phyloP scores from a whole-genome alignment of 148 eudicot genomes.

The Camellia japonica region DNA sequence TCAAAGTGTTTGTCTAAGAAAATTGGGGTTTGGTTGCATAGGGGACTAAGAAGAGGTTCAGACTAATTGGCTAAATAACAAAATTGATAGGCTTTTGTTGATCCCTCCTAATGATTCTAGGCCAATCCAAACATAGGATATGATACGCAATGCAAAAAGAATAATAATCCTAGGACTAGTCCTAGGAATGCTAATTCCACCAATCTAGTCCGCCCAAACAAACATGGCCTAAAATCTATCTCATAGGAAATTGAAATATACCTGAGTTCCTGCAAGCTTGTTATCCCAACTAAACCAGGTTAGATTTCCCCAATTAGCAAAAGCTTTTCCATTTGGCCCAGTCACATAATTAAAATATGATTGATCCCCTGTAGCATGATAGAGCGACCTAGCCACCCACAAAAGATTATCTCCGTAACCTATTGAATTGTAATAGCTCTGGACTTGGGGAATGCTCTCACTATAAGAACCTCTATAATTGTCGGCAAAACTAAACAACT shows the following conservation, averaged over 20 bases:
- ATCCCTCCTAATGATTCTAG: too few species aligned
- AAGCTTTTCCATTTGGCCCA: slow-evolving; percentile 54
- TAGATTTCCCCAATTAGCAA: slow-evolving; percentile 64
- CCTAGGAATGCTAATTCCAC: not conserved
- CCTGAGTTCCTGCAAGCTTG: slow-evolving; percentile 89
- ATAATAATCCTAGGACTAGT: too few species aligned
- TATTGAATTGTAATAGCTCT: slow-evolving; percentile 70
- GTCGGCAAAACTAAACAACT: slow-evolving; percentile 72
- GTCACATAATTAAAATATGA: slow-evolving; percentile 61
- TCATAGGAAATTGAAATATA: slow-evolving; percentile 11
- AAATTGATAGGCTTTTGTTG: too few species aligned
- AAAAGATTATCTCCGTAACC: slow-evolving; percentile 91
- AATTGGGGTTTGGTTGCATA: too few species aligned
- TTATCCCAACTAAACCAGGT: slow-evolving; percentile 97
- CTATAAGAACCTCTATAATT: slow-evolving; percentile 65
- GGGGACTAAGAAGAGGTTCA: too few species aligned
- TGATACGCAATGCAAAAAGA: too few species aligned
- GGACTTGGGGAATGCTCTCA: slow-evolving; percentile 61
- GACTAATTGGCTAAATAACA: too few species aligned
- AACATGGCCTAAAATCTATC: too few species aligned
- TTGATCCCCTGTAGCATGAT: slow-evolving; percentile 71
- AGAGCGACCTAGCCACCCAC: slow-evolving; percentile 95
- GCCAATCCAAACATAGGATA: too few species aligned
- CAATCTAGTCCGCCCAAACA: not conserved
- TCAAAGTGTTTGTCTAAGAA: too few species aligned